Percentiles rank a stretch among this genome's conserved stretches.
phyloP scores from a whole-genome alignment of 345 rosid species.

The Psidium guajava region DNA sequence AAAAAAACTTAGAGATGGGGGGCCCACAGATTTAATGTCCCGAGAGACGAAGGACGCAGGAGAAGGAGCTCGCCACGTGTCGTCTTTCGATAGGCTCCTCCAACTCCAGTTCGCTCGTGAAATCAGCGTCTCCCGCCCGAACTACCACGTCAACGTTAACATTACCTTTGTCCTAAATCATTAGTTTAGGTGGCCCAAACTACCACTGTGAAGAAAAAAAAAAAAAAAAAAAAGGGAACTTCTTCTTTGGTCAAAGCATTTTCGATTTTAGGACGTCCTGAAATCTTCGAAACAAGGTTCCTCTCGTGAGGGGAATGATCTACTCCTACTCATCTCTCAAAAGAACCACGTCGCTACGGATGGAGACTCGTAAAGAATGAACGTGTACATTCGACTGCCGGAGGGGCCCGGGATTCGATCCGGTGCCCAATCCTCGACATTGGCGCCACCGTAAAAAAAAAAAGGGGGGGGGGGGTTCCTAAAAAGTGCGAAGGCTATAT shows the following conservation, averaged over 20 bases:
- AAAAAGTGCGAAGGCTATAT: neutral
- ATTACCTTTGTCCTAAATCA: too few relatives aligned
- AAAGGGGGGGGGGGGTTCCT: too few relatives aligned
- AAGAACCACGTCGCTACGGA: neutral
- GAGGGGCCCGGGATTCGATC: too few relatives aligned
- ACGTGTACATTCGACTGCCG: neutral
- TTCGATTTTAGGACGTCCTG: neutral
- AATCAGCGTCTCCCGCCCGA: too few relatives aligned
- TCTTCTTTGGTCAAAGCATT: neutral
- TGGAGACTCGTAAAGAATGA: neutral
- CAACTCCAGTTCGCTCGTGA: rapidly evolving
- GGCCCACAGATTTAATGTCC: neutral
- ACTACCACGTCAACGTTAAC: too few relatives aligned
- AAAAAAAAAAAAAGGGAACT: too few relatives aligned
- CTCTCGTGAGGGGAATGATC: neutral
- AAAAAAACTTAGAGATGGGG: neutral
- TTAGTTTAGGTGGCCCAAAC: too few relatives aligned
- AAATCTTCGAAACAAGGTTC: neutral
- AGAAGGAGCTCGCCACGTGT: neutral
- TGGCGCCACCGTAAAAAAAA: neutral
- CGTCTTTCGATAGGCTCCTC: neutral
- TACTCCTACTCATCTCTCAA: too few relatives aligned
- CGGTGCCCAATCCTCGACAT: neutral
- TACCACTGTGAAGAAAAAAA: too few relatives aligned
- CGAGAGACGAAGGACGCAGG: neutral